Evolutionary conservation across 257 asterid species (phyloP), one percentile per base, ranked within the genome.

Genomic region (Haberlea rhodopensis): DNA sequence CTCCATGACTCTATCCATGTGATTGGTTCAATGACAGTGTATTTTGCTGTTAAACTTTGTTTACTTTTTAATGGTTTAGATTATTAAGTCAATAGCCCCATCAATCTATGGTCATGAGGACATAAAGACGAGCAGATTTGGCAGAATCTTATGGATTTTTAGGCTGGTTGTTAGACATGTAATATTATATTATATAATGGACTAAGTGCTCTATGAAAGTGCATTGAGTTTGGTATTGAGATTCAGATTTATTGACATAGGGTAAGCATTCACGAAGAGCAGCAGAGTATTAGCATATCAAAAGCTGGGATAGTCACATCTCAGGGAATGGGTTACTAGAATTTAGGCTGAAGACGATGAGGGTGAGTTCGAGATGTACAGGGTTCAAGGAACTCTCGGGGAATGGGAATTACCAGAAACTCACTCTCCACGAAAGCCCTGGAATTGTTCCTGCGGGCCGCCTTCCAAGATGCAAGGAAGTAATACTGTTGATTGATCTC

Each of bases 251-350:
- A n/a, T n/a, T n/a, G n/a, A n/a, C n/a, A n/a, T 82, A 92, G 99
- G 82, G 99, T 94, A 66, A 94, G 99, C 75, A 90, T 94, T 74
- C 99, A 94, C 60, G 99, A 94, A 78, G 99, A 94, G 76, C 99
- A 94, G 81, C 99, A 94, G 79, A 94, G 97, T 70, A 94, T 94
- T 55, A 94, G 97, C 79, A 94, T 94, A 77, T 94, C 97, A 29
- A 90, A 94, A 81, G 99, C 99, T 70, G 99, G 99, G 68, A 94
- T 94, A 31, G 96, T 90, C 69, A 90, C 99, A 62, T 94, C 97
- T 60, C 91, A n/a, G n/a, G n/a, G n/a, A n/a, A n/a, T n/a, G n/a
- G n/a, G n/a, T n/a, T n/a, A n/a, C n/a, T n/a, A n/a, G n/a, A n/a
- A n/a, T 94, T 32, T 97, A 94, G 83, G 99, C n/a, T 26, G 97